Base-by-base conservation (phyloP, 2,329 filamentous ascomycete species). In the Myotisia sp. region DNA sequence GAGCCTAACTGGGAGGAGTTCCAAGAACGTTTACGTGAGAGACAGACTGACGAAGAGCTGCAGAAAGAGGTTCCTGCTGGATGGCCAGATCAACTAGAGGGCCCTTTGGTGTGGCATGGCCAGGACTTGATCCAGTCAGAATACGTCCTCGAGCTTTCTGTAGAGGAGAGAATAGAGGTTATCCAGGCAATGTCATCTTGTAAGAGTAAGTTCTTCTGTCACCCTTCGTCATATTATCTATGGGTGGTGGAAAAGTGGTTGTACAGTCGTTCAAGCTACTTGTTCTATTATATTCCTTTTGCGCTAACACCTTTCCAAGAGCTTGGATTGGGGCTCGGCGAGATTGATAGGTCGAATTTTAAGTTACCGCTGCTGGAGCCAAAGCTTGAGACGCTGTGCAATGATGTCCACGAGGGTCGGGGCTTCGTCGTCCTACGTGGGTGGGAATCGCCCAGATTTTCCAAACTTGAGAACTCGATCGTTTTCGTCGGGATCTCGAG, bases 391-490 rank as follows among this genome's bases (percentile, higher is more conserved):
- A 32, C 46, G 4, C 42, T 60, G 9, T 55, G 59, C 3, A 36
- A 44, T 4, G 53, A 58, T 29, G 41, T 67, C 4, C 58, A 64
- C 39, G 41, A 41, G 17, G 61, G 62, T 3, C 50, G 50, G 13
- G 64, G 64, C 4, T 65, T 67, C 45, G 54, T 54, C 14, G 52
- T 67, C 3, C 39, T 67, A 6, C 52, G 63, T 6, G 63, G 62
- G 5, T 37, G 65, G 2, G 51, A 52, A 2, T 49, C 58, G 3
- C 48, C 57, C 13, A 37, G 42, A 3, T 56, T 64, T 40, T 44
- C 53, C 3, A 48, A 48, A 1, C 50, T 58, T 36, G 47, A 53
- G 4, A 55, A 53, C 40, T 48, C 64, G 14, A 53, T 63, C 27
- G 54, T 65, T 22, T 65, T 61, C 40, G 46, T 53, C 3, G 62